These are phyloP conservation scores for Neonectria faginata DNA, from an alignment of 2,329 filamentous ascomycete genomes.

Conservation along the genomic window DNA sequence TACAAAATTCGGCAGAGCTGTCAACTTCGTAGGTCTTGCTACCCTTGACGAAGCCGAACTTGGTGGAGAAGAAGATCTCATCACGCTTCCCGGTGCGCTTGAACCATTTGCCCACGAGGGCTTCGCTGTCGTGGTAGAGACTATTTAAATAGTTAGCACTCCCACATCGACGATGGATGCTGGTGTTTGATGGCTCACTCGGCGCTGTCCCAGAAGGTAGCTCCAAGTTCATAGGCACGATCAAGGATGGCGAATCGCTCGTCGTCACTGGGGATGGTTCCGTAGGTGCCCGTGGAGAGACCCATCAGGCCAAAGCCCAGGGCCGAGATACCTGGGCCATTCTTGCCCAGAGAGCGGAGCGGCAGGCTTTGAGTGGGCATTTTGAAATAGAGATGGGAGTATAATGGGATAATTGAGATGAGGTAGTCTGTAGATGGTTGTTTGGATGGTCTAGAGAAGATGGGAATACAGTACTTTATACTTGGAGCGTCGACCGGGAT, in stretches of 20 bases:
- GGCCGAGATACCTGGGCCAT: constrained; percentile 61
- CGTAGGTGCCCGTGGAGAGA: constrained; percentile 34
- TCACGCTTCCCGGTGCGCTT: constrained; percentile 55
- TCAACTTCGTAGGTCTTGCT: constrained; percentile 4
- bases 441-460: background rate
- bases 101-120: constrained; percentile 60
- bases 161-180: background rate
- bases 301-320: constrained; percentile 66
- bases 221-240: constrained; percentile 58
- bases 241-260: constrained; percentile 63
- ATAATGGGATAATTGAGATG: background rate
- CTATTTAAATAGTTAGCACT: constrained; percentile 11
- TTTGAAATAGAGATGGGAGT: background rate
- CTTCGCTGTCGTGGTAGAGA: constrained; percentile 59
- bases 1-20: constrained; percentile 20
- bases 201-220: constrained; percentile 61
- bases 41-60: constrained; percentile 41
- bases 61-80: constrained; percentile 59
- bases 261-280: constrained; percentile 52
- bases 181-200: constrained; percentile 39
- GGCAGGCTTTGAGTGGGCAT: background rate
- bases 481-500: background rate
- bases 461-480: background rate
- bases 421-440: background rate
- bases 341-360: constrained; percentile 54